Base-by-base conservation (phyloP, 2,329 filamentous ascomycete species). In the Parascedosporium putredinis region DNA sequence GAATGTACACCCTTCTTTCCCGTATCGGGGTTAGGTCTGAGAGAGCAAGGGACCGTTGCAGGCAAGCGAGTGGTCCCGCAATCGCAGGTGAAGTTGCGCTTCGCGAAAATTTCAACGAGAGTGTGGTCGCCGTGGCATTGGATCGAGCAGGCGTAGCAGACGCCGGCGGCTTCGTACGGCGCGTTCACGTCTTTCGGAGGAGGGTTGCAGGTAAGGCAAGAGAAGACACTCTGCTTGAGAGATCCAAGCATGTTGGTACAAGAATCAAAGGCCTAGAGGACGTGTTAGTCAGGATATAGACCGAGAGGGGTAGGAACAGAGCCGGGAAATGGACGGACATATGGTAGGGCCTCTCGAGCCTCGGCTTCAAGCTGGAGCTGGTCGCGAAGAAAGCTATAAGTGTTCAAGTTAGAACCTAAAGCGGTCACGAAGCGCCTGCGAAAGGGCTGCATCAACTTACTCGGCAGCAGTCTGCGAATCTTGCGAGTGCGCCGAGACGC, bases 61-160 rank as follows among this genome's bases (percentile, higher is more conserved):
- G 82, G 79, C 23, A 95, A 74, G 47, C 91, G 82, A 42, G 83
- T 88, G 0, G 90, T 96, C 23, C 93, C 93, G 60, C 93, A 98
- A 65, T 98, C 93, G 69, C 93, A 98, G 36, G 87, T 87, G 60
- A 98, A 97, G 67, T 95, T 84, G 60, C 94, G 83, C 71, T 96
- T 97, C 62, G 80, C 84, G 70, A 98, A 98, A 18, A 98, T 84
- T 68, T 98, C 93, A 46, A 97, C 93, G 23, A 98, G 80, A 1
- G 78, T 86, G 64, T 98, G 93, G 61, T 97, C 90, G 57, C 93
- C 91, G 61, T 98, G 93, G 63, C 93, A 98, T 58, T 91, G 86
- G 52, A 98, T 88, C 5, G 91, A 96, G 70, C 93, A 98, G 20
- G 90, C 87, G 61, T 98, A 98, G 73, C 93, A 98, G 51, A 98